Conservation (phyloP, 768 basidiomycete genomes). For the Podaxis pistillaris region DNA sequence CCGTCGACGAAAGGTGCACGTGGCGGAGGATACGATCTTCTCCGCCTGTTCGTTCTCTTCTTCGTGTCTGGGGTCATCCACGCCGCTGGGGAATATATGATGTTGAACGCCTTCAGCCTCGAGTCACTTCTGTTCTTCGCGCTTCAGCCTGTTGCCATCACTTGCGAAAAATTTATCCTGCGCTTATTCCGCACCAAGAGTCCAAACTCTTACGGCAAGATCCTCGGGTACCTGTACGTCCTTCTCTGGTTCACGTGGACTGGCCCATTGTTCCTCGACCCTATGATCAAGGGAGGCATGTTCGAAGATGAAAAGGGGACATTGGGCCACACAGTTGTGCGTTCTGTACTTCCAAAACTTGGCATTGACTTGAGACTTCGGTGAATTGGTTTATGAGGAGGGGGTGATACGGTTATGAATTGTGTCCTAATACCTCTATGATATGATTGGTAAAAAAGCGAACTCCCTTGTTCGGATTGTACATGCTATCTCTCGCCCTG, state of each 20-base stretch:
- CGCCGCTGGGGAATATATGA: slow-evolving; percentile 29
- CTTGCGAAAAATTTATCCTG: slow-evolving; percentile 30
- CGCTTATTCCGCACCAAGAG: slow-evolving; percentile 16
- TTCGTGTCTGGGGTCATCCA: slow-evolving; percentile 34
- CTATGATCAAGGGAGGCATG: slow-evolving; percentile 17
- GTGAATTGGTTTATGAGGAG: background rate
- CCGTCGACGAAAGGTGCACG: slow-evolving; percentile 24
- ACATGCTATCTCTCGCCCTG: too few species aligned
- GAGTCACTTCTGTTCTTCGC: slow-evolving; percentile 21
- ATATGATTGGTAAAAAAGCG: too few species aligned
- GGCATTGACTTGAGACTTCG: background rate
- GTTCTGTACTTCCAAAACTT: background rate
- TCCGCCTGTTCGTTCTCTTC: slow-evolving; percentile 35
- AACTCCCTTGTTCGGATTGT: too few species aligned
- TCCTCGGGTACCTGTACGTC: slow-evolving; percentile 28
- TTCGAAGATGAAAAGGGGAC: slow-evolving; percentile 2
- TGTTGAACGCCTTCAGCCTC: slow-evolving; percentile 15
- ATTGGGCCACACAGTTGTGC: background rate
- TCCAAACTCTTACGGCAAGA: background rate
- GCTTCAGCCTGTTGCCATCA: slow-evolving; percentile 31
- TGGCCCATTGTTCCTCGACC: slow-evolving; percentile 16
- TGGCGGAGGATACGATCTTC: slow-evolving; percentile 19
- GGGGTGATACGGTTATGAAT: too few species aligned
- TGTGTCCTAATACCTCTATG: too few species aligned
- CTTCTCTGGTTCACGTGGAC: slow-evolving; percentile 24